phyloP scores from a whole-genome alignment of 1,284 basidiomycete genomes.

The Ceratobasidium sp. region DNA sequence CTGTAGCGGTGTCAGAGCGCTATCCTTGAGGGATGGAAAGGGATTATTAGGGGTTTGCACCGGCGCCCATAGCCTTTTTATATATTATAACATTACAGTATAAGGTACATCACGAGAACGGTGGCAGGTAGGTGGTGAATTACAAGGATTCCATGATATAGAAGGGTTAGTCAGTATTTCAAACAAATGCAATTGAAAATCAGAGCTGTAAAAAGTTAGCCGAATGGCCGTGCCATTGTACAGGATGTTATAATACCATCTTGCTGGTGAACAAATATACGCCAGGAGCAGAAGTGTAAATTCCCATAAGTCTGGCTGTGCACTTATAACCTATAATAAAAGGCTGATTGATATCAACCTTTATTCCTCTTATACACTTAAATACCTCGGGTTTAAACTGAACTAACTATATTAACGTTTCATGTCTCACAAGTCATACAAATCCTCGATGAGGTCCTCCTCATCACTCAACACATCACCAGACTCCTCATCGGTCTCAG shows the following conservation, averaged over 20 bases:
- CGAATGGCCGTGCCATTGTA: background rate
- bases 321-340: no score
- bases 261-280: background rate
- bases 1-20: no score
- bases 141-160: constrained; percentile 22
- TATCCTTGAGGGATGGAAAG: no score
- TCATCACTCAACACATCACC: constrained; percentile 41
- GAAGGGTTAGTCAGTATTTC: constrained; percentile 12
- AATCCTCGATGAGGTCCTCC: constrained; percentile 33
- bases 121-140: constrained; percentile 6
- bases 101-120: constrained; percentile 28
- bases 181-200: background rate
- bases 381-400: background rate
- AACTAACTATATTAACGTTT: background rate
- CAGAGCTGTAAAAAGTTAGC: background rate
- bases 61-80: no score
- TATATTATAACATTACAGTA: no score
- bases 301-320: background rate
- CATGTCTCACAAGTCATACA: constrained; percentile 7
- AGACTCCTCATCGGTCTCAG: constrained; percentile 45
- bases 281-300: background rate
- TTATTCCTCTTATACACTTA: no score
- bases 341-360: no score
- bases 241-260: background rate
- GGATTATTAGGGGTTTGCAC: no score